Evolutionary conservation across 371 early-diverging fungal genomes (phyloP).

Genomic region (Mortierella sp.): DNA sequence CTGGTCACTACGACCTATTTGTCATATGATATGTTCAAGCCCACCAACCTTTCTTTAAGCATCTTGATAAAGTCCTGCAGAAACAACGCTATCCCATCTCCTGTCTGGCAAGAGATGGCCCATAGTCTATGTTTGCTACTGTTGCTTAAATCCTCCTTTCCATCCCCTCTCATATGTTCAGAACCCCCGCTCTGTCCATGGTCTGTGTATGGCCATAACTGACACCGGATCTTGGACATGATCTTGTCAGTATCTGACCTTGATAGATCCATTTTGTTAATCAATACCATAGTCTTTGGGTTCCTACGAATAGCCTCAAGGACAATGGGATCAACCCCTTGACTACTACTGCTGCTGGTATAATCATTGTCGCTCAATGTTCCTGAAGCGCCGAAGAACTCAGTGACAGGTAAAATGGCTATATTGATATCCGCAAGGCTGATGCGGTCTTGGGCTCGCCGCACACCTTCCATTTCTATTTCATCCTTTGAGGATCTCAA

Average conservation of each 20-base stretch:
- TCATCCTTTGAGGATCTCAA: constrained; percentile 71
- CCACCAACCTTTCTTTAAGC: constrained; percentile 64
- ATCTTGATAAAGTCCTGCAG: constrained; percentile 65
- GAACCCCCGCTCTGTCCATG: background rate
- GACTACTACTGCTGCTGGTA: constrained; percentile 5
- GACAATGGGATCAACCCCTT: constrained; percentile 59
- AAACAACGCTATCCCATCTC: constrained; percentile 69
- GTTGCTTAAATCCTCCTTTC: background rate
- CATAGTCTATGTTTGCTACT: constrained; percentile 43
- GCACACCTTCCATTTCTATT: constrained; percentile 83
- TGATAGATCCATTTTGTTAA: constrained; percentile 76
- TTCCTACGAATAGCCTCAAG: constrained; percentile 59
- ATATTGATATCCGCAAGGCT: constrained; percentile 43
- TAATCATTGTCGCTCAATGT: background rate
- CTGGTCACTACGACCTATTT: background rate
- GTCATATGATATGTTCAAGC: background rate
- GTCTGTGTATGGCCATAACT: constrained; percentile 20
- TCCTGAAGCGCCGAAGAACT: constrained; percentile 20
- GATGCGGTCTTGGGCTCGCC: constrained; percentile 65
- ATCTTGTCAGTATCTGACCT: constrained; percentile 15
- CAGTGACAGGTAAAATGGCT: constrained; percentile 46
- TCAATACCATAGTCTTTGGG: constrained; percentile 69
- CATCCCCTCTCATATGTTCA: background rate
- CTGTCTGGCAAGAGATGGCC: constrained; percentile 75
- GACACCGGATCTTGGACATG: constrained; percentile 14